Base-by-base conservation (phyloP, 2,329 filamentous ascomycete species). In the Trichothecium sympodiale region DNA sequence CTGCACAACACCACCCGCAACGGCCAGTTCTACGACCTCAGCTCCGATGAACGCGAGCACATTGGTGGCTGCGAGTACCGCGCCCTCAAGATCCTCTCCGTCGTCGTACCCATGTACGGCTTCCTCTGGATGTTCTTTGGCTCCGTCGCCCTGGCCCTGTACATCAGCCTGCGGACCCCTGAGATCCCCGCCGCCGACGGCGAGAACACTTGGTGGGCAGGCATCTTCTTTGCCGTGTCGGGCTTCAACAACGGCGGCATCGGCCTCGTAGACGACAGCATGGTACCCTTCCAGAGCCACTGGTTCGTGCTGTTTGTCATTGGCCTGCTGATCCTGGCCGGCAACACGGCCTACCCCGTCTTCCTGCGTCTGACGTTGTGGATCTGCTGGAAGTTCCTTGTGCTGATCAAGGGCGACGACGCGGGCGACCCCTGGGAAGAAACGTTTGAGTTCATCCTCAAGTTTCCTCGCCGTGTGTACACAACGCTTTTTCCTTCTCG, bases 191-290 rank as follows among this genome's bases (percentile, higher is more conserved):
- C 56, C 3, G 54, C 51, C 4, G 80, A 82, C 49, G 73, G 69
- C 10, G 64, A 78, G 36, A 72, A 75, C 39, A 71, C 78, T 25
- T 81, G 74, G 73, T 83, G 78, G 77, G 61, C 75, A 3, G 78
- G 78, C 29, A 67, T 75, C 31, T 83, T 83, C 56, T 77, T 80
- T 41, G 74, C 73, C 2, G 68, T 75, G 4, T 80, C 74, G 14
- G 78, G 77, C 0, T 83, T 83, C 54, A 81, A 80, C 55, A 83
- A 82, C 44, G 76, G 69, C n/a, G 77, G 78, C 29, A 80, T 83
- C 75, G 72, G 70, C 15, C 60, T 82, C 26, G 56, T 82, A 10
- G 77, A 83, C 49, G 67, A 70, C 29, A 81, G 80, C 47, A 77
- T 84, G 60, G 60, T 71, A 4, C 71, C 72, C 0, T 80, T 78